Evolutionary conservation across 2,329 filamentous ascomycete species (phyloP).

Genomic region (Gnomoniopsis smithogilvyi): DNA sequence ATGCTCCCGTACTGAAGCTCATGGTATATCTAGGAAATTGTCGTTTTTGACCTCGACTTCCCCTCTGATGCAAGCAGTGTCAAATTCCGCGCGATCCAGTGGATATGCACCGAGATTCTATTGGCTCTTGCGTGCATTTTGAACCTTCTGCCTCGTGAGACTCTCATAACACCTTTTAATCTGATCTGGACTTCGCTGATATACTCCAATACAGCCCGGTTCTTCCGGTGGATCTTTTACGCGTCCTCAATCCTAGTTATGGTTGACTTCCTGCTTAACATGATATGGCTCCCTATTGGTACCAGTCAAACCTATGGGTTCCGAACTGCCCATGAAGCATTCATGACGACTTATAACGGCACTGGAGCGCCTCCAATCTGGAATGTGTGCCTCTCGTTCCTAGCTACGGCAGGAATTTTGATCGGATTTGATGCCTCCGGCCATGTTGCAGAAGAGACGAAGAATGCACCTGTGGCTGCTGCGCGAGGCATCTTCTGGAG

Average conservation of each 20-base stretch:
- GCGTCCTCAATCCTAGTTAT: constrained; percentile 47
- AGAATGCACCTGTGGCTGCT: constrained; percentile 53
- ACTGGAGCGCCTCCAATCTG: constrained; percentile 53
- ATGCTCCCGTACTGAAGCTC: neutral
- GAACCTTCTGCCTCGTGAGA: constrained; percentile 49
- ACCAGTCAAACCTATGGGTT: constrained; percentile 51
- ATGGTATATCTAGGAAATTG: constrained; percentile 43
- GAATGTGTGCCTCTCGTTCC: constrained; percentile 63
- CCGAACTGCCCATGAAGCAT: constrained; percentile 55
- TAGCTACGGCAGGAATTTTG: constrained; percentile 57
- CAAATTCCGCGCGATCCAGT: constrained; percentile 59
- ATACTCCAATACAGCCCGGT: constrained; percentile 29
- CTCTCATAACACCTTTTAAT: constrained; percentile 24
- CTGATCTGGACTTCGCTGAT: neutral
- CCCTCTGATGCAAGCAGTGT: constrained; percentile 48
- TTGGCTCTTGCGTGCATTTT: constrained; percentile 46
- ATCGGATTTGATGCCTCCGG: constrained; percentile 61
- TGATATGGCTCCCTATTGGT: constrained; percentile 60
- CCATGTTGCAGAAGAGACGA: constrained; percentile 60
- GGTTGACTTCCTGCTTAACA: constrained; percentile 56
- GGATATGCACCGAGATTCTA: constrained; percentile 53
- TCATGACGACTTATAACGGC: constrained; percentile 58
- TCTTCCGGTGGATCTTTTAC: constrained; percentile 48
- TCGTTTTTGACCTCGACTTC: constrained; percentile 54
- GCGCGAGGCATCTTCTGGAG: constrained; percentile 60